phyloP scores from a whole-genome alignment of 352 stramenopile species.

The Phytopythium ostracodes region DNA sequence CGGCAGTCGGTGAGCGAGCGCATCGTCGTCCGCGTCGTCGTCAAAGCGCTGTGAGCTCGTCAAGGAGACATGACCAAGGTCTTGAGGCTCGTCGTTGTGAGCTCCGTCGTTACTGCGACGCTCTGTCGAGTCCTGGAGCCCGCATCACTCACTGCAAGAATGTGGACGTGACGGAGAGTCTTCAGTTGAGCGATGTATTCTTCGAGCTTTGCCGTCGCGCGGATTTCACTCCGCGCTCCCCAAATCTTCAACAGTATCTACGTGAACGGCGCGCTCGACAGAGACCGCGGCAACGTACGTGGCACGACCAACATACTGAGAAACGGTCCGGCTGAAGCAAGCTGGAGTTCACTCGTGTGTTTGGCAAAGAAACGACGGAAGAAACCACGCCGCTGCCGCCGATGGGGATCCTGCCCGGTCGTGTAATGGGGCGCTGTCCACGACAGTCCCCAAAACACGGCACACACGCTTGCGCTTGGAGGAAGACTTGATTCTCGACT shows the following conservation, averaged over 20 bases:
- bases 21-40: not conserved
- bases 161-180: not conserved
- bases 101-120: not conserved
- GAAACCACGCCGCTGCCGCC: not conserved
- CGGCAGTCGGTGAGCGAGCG: not conserved
- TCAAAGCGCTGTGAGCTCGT: not conserved
- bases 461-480: too few relatives aligned
- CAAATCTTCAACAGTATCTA: not conserved
- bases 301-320: not conserved
- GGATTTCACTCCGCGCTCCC: not conserved
- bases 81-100: not conserved
- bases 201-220: not conserved
- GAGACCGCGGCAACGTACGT: not conserved
- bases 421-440: too few relatives aligned
- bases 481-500: too few relatives aligned
- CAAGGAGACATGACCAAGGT: not conserved
- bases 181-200: not conserved
- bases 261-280: not conserved
- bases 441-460: too few relatives aligned
- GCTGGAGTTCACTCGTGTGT: not conserved
- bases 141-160: not conserved
- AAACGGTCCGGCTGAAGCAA: not conserved
- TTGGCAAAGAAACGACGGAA: not conserved
- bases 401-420: not conserved
- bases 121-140: not conserved